Evolutionary conservation across 495 filamentous ascomycete species (phyloP), one percentile per base, ranked within the genome.

Genomic region (Penicillium waksmanii): DNA sequence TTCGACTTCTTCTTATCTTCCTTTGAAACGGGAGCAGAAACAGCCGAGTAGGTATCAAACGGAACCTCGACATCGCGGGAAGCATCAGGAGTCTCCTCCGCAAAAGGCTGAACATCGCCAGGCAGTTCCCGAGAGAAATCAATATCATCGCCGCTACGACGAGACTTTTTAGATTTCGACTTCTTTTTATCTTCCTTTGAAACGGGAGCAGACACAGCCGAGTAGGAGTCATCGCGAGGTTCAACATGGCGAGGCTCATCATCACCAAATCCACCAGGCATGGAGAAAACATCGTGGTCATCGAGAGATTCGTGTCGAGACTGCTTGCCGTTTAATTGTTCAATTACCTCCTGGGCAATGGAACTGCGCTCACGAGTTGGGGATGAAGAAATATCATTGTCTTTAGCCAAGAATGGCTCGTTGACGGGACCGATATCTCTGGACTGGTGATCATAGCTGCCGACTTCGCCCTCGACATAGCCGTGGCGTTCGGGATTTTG

Each of bases 191-290:
- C 46, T 15, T 68, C 65, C 18, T 57, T 56, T 11, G 27, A 48
- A 27, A 51, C 49, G 1, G 71, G 59, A 18, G 68, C 70, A 40
- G 75, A 70, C 36, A 72, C 56, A 4, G 67, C 64, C 15, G 72
- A 70, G 42, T 55, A 55, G 51, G 64, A 38, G 50, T 60, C 63
- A 38, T 66, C 66, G n/a, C 23, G 51, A 23, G 55, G 46, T 27
- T 60, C 38, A 10, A 68, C 66, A 23, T 44, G 2, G 17, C 17
- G 42, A 44, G 8, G 15, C 3, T 44, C 42, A 18, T 56, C 69
- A 4, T 61, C 57, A 9, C 75, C 71, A 50, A 81, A 81, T 13
- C 67, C 73, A 54, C 76, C 79, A 17, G 78, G 78, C 76, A 79
- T 77, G 19, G 67, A 69, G 53, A 72, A 68, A 18, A 62, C 64